These are phyloP conservation scores for Deuterostichococcus epilithicus DNA, from an alignment of 139 green algal genomes.

Conservation along the genomic window DNA sequence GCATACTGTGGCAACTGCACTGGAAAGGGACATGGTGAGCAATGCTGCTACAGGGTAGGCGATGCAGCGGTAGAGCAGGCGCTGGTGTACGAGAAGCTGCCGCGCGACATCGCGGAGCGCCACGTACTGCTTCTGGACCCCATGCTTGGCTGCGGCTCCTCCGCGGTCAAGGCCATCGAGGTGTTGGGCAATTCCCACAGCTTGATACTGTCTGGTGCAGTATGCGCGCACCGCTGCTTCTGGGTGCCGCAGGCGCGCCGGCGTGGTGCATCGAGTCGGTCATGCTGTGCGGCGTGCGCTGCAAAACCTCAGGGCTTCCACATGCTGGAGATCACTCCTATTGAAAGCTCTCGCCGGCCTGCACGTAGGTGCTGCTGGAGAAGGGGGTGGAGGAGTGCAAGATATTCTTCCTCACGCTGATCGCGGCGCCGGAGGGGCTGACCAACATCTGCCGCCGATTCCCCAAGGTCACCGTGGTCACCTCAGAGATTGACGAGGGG, in stretches of 20 bases:
- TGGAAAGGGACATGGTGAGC: background rate
- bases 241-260: too few species aligned
- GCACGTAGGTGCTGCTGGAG: conserved; percentile 70
- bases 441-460: conserved; percentile 66
- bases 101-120: conserved; percentile 84
- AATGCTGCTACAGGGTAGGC: conserved; percentile 23
- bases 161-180: conserved; percentile 64
- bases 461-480: conserved; percentile 85
- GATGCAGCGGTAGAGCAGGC: conserved; percentile 49
- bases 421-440: conserved; percentile 90
- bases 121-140: conserved; percentile 95
- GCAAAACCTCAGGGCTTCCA: too few species aligned
- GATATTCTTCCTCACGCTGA: conserved; percentile 92
- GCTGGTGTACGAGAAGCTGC: conserved; percentile 97
- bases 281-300: too few species aligned
- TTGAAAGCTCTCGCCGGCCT: background rate
- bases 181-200: conserved; percentile 30
- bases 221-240: too few species aligned
- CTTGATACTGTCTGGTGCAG: too few species aligned
- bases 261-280: too few species aligned
- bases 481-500: conserved; percentile 89
- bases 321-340: too few species aligned
- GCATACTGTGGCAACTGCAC: background rate
- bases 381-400: conserved; percentile 82
- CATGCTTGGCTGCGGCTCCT: conserved; percentile 82